A percentile compares a stretch with the other conserved stretches of the same genome.
These are phyloP conservation scores for Rosellinia necatrix DNA, from an alignment of 2,329 filamentous ascomycete genomes.

Conservation along the genomic window DNA sequence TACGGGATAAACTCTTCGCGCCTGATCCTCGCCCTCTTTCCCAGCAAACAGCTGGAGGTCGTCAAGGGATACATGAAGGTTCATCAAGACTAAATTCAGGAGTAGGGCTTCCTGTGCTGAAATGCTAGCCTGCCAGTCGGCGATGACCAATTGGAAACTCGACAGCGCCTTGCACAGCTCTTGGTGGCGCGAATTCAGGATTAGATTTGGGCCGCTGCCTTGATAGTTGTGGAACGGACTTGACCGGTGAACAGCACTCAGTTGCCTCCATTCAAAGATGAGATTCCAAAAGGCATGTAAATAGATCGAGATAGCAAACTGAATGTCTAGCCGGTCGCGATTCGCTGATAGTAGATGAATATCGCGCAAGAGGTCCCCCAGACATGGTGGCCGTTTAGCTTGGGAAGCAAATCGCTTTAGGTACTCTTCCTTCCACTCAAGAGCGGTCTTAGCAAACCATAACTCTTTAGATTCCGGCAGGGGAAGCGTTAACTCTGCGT, in stretches of 20 bases:
- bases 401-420: conserved; percentile 48
- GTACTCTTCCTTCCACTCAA: conserved; percentile 67
- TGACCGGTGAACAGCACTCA: conserved; percentile 54
- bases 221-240: conserved; percentile 52
- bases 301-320: conserved; percentile 62
- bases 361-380: conserved; percentile 62
- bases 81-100: conserved; percentile 63
- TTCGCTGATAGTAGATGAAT: conserved; percentile 56
- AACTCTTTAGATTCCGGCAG: conserved; percentile 65
- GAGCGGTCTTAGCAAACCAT: conserved; percentile 68
- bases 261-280: conserved; percentile 68
- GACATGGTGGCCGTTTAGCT: conserved; percentile 52
- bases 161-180: conserved; percentile 65
- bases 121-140: conserved; percentile 48
- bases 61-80: conserved; percentile 66
- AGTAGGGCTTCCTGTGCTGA: conserved; percentile 53
- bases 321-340: conserved; percentile 58
- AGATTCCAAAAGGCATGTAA: conserved; percentile 69
- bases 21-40: conserved; percentile 69
- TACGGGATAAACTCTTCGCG: conserved; percentile 60
- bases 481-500: conserved; percentile 69
- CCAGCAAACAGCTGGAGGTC: conserved; percentile 71
- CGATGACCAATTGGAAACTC: conserved; percentile 50
- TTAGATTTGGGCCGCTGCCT: conserved; percentile 48
- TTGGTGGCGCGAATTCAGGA: conserved; percentile 61